Percentiles rank a stretch among this genome's conserved stretches.
Evolutionary conservation across 129 eudicot genomes (phyloP).

Genomic region (Tagetes patula): DNA sequence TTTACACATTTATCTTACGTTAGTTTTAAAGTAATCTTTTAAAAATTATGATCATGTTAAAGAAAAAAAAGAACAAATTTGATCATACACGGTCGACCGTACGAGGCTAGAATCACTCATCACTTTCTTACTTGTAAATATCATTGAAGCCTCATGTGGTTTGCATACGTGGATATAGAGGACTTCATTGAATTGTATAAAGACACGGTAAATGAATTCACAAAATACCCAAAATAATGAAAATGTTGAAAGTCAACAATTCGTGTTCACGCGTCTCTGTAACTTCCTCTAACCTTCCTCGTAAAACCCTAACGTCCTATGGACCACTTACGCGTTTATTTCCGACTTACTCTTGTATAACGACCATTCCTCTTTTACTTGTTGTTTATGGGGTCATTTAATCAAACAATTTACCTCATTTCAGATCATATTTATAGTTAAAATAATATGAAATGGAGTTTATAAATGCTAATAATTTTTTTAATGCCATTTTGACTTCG

Average conservation of each 20-base stretch:
- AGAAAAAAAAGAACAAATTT: too few species aligned
- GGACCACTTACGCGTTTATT: slow-evolving; percentile 17
- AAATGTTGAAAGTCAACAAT: slow-evolving; percentile 2
- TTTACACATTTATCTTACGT: too few species aligned
- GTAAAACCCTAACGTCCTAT: slow-evolving; percentile 29
- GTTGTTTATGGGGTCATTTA: slow-evolving; percentile 1
- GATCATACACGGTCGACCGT: too few species aligned
- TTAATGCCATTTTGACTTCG: background rate
- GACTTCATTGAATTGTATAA: background rate
- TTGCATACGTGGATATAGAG: too few species aligned
- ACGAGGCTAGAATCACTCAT: too few species aligned
- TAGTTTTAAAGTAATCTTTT: too few species aligned
- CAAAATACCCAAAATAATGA: background rate
- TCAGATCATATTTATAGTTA: background rate
- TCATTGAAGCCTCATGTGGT: too few species aligned
- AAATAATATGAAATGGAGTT: background rate
- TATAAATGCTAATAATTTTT: background rate
- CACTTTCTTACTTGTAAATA: too few species aligned
- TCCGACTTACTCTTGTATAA: background rate
- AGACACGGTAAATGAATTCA: background rate
- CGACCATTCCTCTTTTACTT: background rate
- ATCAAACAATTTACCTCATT: background rate
- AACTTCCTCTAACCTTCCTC: slow-evolving; percentile 29
- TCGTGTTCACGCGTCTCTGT: slow-evolving; percentile 28
- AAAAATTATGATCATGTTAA: too few species aligned